Conservation (phyloP, 768 basidiomycete genomes). For the Omphalotus guepiniiformis region DNA sequence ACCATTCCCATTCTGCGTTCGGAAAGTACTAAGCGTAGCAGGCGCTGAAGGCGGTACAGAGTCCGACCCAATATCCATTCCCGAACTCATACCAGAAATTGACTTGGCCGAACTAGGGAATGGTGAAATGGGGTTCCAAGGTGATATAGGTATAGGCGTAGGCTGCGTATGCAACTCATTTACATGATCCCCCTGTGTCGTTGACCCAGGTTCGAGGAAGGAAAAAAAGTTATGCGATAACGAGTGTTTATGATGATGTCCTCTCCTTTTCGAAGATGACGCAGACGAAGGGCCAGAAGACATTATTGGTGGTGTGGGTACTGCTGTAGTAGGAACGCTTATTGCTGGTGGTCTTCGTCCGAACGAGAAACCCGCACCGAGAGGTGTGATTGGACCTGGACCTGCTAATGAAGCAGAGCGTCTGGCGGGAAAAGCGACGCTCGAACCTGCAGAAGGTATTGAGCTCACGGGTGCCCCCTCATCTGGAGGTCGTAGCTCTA, state of each 20-base stretch:
- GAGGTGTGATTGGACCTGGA: slow-evolving; percentile 29
- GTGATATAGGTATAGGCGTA: slow-evolving; percentile 57
- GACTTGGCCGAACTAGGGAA: no score
- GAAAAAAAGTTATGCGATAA: slow-evolving; percentile 94
- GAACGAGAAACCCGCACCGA: slow-evolving; percentile 59
- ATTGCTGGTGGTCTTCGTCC: slow-evolving; percentile 48
- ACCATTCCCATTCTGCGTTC: no score
- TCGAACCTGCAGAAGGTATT: slow-evolving; percentile 39
- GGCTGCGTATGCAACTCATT: slow-evolving; percentile 53
- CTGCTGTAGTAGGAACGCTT: slow-evolving; percentile 18
- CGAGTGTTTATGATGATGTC: slow-evolving; percentile 92
- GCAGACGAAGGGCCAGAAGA: slow-evolving; percentile 15
- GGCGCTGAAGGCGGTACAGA: neutral
- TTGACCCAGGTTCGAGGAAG: slow-evolving; percentile 76
- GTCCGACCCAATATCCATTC: slow-evolving; percentile 6
- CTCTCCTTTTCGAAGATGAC: slow-evolving; percentile 43
- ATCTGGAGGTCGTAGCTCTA: slow-evolving; percentile 34
- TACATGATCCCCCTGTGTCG: slow-evolving; percentile 9
- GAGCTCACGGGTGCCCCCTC: slow-evolving; percentile 35
- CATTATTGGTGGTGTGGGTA: slow-evolving; percentile 25
- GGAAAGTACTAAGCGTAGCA: no score
- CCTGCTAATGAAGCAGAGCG: neutral
- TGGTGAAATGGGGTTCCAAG: slow-evolving; percentile 59
- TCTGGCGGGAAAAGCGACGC: slow-evolving; percentile 33
- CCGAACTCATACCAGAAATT: no score